Percentiles rank a stretch among this genome's conserved stretches.
Evolutionary conservation across 352 stramenopile genomes (phyloP).

Genomic region (Phytophthora sp.): DNA sequence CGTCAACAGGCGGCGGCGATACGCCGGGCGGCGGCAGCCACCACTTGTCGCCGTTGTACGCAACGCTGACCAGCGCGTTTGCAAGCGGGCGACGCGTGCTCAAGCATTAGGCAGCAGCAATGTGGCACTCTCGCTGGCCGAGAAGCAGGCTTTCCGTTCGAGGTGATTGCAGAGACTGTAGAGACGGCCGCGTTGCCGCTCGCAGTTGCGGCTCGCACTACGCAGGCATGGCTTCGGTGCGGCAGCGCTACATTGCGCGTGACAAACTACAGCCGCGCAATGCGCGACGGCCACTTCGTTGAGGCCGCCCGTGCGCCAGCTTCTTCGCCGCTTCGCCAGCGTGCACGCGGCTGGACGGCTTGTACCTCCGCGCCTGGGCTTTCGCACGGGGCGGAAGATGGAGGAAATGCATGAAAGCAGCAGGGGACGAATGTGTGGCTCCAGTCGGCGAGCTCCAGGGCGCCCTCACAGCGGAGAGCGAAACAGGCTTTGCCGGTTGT

Average conservation of each 20-base stretch:
- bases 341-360: not conserved
- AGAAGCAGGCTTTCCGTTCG: not conserved
- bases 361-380: not conserved
- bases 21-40: not conserved
- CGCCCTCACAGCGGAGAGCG: slow-evolving; percentile 4
- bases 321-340: slow-evolving; percentile 7
- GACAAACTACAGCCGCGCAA: not conserved
- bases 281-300: slow-evolving; percentile 2
- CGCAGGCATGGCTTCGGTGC: too few species aligned
- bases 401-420: slow-evolving; percentile 25
- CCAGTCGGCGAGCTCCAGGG: slow-evolving; percentile 1
- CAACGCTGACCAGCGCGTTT: too few species aligned
- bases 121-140: not conserved
- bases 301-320: slow-evolving; percentile 4
- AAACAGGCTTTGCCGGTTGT: slow-evolving; percentile 22
- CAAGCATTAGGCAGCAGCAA: too few species aligned
- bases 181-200: not conserved
- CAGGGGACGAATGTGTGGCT: slow-evolving; percentile 14
- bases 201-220: too few species aligned
- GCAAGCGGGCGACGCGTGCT: too few species aligned
- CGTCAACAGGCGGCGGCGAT: not conserved
- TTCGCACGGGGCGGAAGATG: slow-evolving; percentile 17
- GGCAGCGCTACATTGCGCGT: not conserved
- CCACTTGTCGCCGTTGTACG: too few species aligned
- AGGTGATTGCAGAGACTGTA: slow-evolving; percentile 3